phyloP scores from a whole-genome alignment of 805 yeast genomes.

The Candida saitoana region DNA sequence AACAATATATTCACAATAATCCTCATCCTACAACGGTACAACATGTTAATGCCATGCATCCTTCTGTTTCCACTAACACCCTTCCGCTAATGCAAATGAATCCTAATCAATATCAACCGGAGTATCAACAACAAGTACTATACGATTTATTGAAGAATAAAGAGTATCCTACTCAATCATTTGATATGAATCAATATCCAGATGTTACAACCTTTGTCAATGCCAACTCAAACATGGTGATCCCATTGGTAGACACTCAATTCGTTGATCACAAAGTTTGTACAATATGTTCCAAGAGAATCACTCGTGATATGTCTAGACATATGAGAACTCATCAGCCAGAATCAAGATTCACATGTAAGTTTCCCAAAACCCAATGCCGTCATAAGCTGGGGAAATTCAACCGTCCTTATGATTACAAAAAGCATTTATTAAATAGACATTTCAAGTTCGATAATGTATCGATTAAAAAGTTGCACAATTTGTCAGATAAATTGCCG shows the following conservation, averaged over 20 bases:
- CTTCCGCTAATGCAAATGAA: not conserved
- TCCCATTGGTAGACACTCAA: slow-evolving; percentile 34
- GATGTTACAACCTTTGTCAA: slow-evolving; percentile 39
- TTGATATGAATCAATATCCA: slow-evolving; percentile 23
- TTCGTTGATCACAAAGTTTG: slow-evolving; percentile 44
- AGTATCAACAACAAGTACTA: not conserved
- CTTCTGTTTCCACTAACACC: not conserved
- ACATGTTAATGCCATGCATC: not conserved
- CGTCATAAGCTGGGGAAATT: slow-evolving; percentile 58
- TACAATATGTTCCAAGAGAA: slow-evolving; percentile 48
- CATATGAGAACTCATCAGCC: slow-evolving; percentile 61
- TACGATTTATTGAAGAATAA: not conserved
- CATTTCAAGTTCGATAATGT: slow-evolving; percentile 55
- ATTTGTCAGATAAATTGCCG: slow-evolving; percentile 49
- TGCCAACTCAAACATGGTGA: slow-evolving; percentile 26
- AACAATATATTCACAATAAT: not conserved
- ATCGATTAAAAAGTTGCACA: slow-evolving; percentile 41
- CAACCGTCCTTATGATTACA: slow-evolving; percentile 65
- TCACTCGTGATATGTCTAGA: slow-evolving; percentile 58
- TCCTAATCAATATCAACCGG: not conserved
- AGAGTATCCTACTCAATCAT: not conserved
- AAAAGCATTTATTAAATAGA: slow-evolving; percentile 58
- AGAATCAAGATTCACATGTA: slow-evolving; percentile 54
- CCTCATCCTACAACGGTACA: not conserved
- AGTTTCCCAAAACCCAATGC: slow-evolving; percentile 53